Base-by-base conservation (phyloP, 768 basidiomycete genomes). In the Leccinum variicolor region DNA sequence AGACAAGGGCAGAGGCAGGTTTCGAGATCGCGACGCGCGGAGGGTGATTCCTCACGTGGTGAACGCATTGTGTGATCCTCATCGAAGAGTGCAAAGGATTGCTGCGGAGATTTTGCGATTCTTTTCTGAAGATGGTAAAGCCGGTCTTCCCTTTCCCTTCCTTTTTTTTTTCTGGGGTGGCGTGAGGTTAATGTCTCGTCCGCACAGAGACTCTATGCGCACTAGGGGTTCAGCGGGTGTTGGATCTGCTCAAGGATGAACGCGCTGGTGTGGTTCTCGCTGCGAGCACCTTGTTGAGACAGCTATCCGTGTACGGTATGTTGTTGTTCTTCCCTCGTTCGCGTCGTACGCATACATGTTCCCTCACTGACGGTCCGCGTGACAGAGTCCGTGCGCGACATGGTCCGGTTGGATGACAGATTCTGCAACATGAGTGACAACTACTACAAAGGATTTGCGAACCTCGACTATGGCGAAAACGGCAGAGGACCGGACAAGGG, bases 371-470 rank as follows among this genome's bases (percentile, higher is more conserved):
- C 6, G 11, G 19, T 1, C 1, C 15, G 43, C n/a, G 11, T 6
- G 2, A 11, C 45, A 69, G 69, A 56, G 6, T 33, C 46, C 2
- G 57, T 70, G 6, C 60, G 69, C 29, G 58, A 64, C 15, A 60
- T 23, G 21, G 57, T 70, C 6, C 36, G 58, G 8, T 50, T 21
- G 5, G 52, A 59, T 5, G 56, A 59, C 0, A 21, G 54, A 6
- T 68, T 69, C 34, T 57, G 55, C 66, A 13, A 58, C 1, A 33
- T 70, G 58, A 62, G 63, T n/a, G 23, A 61, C 3, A 55, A 64
- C 4, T 69, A 66, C 52, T 64, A 68, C 8, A 52, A 62, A 1
- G 58, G 52, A 8, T 54, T 69, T 3, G 26, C 13, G 14, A 33
- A 58, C 10, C 58, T 69, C 41, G 51, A 58, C 3, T 59, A 60